Evolutionary conservation across 371 early-diverging fungal genomes (phyloP), one percentile per base, ranked within the genome.

Genomic region (Basidiobolus meristosporus): DNA sequence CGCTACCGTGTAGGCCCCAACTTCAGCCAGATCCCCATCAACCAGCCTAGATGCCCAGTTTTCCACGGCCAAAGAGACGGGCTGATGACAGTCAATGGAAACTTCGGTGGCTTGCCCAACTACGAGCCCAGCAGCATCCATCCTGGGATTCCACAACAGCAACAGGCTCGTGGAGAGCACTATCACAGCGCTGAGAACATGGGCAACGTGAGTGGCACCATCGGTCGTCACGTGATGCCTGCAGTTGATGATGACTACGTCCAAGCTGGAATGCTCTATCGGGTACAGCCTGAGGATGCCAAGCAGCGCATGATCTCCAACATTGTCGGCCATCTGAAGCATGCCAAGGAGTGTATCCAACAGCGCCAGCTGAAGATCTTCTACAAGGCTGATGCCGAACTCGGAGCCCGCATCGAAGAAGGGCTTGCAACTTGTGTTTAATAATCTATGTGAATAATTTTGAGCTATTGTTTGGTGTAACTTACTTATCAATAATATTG

Each of bases 1-100:
- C 74, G 76, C 42, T 70, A 81, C 51, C 75, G 84, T 47, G 65
- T 84, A 41, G 84, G 84, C 16, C 35, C 69, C 45, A 84, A 84
- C 65, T 82, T 68, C 59, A 56, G 52, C 39, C 77, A 82, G 55
- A 60, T 83, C 31, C 84, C 84, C 37, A 74, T 82, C 60, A 83
- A 83, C 55, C 62, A 60, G 37, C 73, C 82, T 17, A 53, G 57
- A 56, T 56, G 57, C 22, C 49, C 63, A 45, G 50, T 46, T 23
- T 48, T 51, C 56, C 68, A 73, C 66, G 65, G 79, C 50, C 80
- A 80, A 56, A 74, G 82, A 43, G 83, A 78, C 51, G 83, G 83
- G 33, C 43, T 43, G 50, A 70, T 72, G 69, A 55, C 67, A 36
- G 56, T 70, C 36, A 59, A 59, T 39, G 80, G 74, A 36, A 78